A percentile compares a stretch with the other conserved stretches of the same genome.
These are phyloP conservation scores for Fusarium sp. DNA, from an alignment of 2,329 filamentous ascomycete species.

Conservation along the genomic window DNA sequence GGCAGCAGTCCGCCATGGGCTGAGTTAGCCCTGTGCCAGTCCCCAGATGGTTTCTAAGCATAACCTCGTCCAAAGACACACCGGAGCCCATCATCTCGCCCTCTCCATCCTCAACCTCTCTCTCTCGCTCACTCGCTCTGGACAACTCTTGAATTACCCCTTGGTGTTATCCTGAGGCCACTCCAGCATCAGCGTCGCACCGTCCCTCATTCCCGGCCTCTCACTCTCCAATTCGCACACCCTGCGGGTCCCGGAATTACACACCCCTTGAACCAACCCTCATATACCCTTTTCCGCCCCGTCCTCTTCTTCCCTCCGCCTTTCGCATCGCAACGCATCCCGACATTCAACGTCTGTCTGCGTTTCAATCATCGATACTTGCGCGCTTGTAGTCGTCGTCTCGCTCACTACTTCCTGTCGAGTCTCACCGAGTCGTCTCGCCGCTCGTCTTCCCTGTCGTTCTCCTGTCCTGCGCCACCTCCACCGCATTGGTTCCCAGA, in stretches of 20 bases:
- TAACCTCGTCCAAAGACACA: conserved; percentile 34
- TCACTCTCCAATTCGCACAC: conserved; percentile 19
- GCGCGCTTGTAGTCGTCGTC: conserved; percentile 20
- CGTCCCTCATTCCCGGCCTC: conserved; percentile 9
- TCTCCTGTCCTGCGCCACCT: conserved; percentile 31
- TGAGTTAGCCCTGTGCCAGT: conserved; percentile 37
- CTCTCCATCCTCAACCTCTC: conserved; percentile 28
- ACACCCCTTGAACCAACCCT: conserved; percentile 33
- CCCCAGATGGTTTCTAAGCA: conserved; percentile 46
- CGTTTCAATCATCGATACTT: conserved; percentile 28
- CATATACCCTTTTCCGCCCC: conserved; percentile 46
- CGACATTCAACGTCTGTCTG: conserved; percentile 22
- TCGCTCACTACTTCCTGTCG: conserved; percentile 18
- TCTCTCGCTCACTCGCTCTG: conserved; percentile 10
- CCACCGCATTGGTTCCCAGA: conserved; percentile 24
- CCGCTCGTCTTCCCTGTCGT: conserved; percentile 27
- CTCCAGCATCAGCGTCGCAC: conserved; percentile 27
- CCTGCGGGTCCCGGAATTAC: conserved; percentile 19
- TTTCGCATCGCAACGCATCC: conserved; percentile 32
- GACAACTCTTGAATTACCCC: conserved; percentile 4
- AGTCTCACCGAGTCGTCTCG: conserved; percentile 12
- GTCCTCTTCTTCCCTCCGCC: conserved; percentile 40
- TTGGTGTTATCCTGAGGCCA: conserved; percentile 38
- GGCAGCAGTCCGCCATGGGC: conserved; percentile 51
- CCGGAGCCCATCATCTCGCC: conserved; percentile 31